Conservation (phyloP, 2,329 filamentous ascomycete genomes). For the Colletotrichum sansevieriae region DNA sequence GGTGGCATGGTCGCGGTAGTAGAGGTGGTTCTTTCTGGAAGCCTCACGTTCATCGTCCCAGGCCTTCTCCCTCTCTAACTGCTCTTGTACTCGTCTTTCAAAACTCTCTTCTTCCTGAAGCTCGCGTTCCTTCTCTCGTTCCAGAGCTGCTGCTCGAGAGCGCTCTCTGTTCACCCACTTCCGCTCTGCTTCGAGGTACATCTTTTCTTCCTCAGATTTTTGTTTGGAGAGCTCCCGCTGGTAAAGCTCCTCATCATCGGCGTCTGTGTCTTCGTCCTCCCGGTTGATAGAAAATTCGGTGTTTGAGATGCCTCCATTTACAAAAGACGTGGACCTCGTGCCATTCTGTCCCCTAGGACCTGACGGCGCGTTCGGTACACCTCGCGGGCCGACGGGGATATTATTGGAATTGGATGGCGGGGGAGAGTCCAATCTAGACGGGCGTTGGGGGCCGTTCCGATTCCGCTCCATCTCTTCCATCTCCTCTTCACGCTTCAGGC, state of each 20-base stretch:
- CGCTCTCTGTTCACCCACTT: slow-evolving; percentile 93
- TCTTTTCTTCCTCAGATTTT: slow-evolving; percentile 81
- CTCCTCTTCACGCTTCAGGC: slow-evolving; percentile 89
- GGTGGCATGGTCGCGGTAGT: slow-evolving; percentile 86
- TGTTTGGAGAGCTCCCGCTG: slow-evolving; percentile 77
- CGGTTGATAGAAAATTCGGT: slow-evolving; percentile 68
- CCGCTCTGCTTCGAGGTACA: slow-evolving; percentile 86
- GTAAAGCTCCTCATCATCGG: slow-evolving; percentile 88
- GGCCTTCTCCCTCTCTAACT: slow-evolving; percentile 72
- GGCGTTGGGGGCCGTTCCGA: slow-evolving; percentile 73
- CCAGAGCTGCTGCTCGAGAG: slow-evolving; percentile 84
- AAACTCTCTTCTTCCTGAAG: slow-evolving; percentile 77
- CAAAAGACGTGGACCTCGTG: slow-evolving; percentile 74
- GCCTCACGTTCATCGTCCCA: slow-evolving; percentile 94
- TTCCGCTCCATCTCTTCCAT: slow-evolving; percentile 86
- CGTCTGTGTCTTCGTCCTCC: slow-evolving; percentile 89
- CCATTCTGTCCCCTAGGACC: slow-evolving; percentile 76
- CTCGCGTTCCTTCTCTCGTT: slow-evolving; percentile 86
- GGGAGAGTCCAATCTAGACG: slow-evolving; percentile 79
- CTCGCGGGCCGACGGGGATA: slow-evolving; percentile 80
- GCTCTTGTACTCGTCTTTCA: slow-evolving; percentile 76
- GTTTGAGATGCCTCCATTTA: slow-evolving; percentile 81
- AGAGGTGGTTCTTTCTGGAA: slow-evolving; percentile 78
- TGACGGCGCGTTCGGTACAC: slow-evolving; percentile 80
- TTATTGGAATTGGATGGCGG: slow-evolving; percentile 75